Evolutionary conservation across 345 rosid species (phyloP), one percentile per base, ranked within the genome.

Genomic region (Ricinus communis): DNA sequence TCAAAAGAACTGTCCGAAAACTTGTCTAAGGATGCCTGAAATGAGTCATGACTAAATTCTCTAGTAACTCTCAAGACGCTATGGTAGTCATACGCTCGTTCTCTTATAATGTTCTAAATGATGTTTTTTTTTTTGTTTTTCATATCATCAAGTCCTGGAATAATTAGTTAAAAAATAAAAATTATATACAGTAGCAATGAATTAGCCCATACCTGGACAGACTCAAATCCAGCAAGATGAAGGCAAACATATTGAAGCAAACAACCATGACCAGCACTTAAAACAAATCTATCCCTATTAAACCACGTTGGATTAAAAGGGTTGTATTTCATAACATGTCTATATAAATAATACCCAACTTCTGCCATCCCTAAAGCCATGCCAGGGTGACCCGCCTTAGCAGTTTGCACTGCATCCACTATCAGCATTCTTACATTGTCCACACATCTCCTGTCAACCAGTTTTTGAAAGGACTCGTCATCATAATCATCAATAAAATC

Each of bases 361-460:
- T 64, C 78, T 27, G 88, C 91, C 74, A 84, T 77, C 4, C 91
- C 89, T 75, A 87, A 75, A 2, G 88, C 86, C 71, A 87, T 73
- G 0, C 91, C 88, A 15, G 89, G 91, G 68, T 85, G 91, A 15
- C 89, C 91, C 4, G 87, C 81, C 4, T 85, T 83, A 6, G 88
- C 91, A 60, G 80, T 85, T 80, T 87, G 84, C 30, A 85, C 87
- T 8, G 88, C 83, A 69, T 87, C 91, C 16, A 85, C 83, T 0
- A 84, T 81, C 71, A 87, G 69, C 75, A 85, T 81, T 67, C 87
- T 76, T n/a, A 85, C 33, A 54, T 64, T 64, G 43, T 72, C 66
- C 27, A 72, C 75, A 8, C 68, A 72, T 68, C 62, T 79, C 62
- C 80, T 61, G 70, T 85, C 83, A 21, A 87, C 82, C 67, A 85